A percentile compares a stretch with the other conserved stretches of the same genome.
Conservation (phyloP, 495 filamentous ascomycete species). For the Xylaria acuta region DNA sequence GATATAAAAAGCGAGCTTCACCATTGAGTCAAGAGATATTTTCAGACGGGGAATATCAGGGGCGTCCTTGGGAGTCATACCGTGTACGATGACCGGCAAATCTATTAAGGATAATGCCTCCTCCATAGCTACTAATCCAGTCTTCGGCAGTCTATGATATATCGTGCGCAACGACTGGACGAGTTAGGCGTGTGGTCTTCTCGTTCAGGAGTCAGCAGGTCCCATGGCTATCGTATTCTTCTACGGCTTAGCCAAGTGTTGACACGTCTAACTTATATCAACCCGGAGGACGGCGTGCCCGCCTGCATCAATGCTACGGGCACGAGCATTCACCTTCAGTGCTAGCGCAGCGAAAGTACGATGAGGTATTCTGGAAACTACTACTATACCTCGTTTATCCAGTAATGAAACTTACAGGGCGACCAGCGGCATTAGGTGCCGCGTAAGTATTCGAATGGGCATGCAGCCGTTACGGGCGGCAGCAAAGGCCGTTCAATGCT, state of each 20-base stretch:
- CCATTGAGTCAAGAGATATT: too few relatives aligned
- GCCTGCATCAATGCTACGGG: background rate
- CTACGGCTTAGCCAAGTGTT: too few relatives aligned
- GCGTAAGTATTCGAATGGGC: background rate
- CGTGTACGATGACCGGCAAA: too few relatives aligned
- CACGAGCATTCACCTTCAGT: background rate
- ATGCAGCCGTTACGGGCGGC: background rate
- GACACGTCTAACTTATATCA: too few relatives aligned
- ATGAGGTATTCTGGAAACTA: background rate
- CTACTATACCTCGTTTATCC: too few relatives aligned
- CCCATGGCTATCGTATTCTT: background rate
- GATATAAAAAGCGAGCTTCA: too few relatives aligned
- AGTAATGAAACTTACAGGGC: conserved; percentile 36
- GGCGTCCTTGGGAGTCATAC: too few relatives aligned
- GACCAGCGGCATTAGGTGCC: background rate
- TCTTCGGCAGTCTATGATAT: background rate
- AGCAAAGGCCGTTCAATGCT: background rate
- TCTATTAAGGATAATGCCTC: too few relatives aligned
- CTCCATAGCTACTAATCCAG: background rate
- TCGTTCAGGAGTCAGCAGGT: background rate
- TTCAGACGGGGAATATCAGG: too few relatives aligned
- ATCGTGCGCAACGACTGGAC: background rate
- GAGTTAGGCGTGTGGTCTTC: background rate
- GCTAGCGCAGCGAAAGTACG: background rate
- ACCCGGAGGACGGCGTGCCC: background rate